A percentile compares a stretch with the other conserved stretches of the same genome.
Conservation (phyloP, 1,284 basidiomycete genomes). For the Ganoderma lucidum region DNA sequence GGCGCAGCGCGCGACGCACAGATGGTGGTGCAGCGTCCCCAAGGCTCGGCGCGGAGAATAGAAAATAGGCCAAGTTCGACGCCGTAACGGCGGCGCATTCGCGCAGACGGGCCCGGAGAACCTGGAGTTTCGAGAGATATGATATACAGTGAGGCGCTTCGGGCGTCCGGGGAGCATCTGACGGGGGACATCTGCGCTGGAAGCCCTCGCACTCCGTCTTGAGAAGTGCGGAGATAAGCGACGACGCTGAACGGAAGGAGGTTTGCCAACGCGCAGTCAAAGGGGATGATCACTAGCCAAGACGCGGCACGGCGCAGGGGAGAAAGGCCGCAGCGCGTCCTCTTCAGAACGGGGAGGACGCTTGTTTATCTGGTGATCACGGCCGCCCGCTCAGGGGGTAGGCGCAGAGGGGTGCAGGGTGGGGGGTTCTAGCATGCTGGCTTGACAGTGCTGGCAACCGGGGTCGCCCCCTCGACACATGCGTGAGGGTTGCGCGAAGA, state of each 20-base stretch:
- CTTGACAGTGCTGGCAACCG: not conserved
- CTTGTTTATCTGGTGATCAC: not conserved
- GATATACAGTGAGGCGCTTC: not conserved
- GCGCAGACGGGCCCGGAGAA: not conserved
- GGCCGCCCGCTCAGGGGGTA: not conserved
- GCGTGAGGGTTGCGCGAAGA: not conserved
- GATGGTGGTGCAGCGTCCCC: not conserved
- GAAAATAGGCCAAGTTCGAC: not conserved
- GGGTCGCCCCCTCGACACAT: not conserved
- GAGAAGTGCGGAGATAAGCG: constrained; percentile 3
- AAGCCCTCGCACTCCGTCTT: not conserved
- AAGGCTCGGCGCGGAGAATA: not conserved
- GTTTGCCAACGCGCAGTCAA: not conserved
- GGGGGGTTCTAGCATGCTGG: not conserved
- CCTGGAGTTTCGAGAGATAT: not conserved
- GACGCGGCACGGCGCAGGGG: not conserved
- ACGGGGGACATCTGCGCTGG: not conserved
- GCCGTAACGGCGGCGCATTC: not conserved
- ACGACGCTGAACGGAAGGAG: not conserved
- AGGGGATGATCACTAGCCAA: not conserved
- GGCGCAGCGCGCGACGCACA: not conserved
- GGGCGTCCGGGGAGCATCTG: not conserved
- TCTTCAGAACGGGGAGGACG: not conserved
- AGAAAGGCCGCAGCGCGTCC: not conserved
- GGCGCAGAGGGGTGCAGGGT: not conserved